Conservation (phyloP, 1,139 yeast genomes). For the Saccharomyces hybrid region DNA sequence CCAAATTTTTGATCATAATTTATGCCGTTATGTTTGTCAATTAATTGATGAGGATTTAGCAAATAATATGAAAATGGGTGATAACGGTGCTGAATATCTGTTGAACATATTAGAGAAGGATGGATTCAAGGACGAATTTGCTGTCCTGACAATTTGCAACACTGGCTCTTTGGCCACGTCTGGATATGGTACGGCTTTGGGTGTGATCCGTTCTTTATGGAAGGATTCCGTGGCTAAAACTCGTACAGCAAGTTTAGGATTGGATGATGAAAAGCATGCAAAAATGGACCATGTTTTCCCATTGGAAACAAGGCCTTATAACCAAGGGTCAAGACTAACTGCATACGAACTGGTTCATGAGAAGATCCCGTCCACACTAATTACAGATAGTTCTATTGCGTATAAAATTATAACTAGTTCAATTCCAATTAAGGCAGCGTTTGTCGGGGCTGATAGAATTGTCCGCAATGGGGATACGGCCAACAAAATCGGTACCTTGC, state of each 20-base stretch:
- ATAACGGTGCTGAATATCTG: slow-evolving; percentile 70
- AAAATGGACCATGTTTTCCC: slow-evolving; percentile 67
- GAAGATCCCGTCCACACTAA: slow-evolving; percentile 74
- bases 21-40: slow-evolving; percentile 47
- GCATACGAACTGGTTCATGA: slow-evolving; percentile 86
- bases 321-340: slow-evolving; percentile 91
- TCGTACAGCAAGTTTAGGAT: slow-evolving; percentile 21
- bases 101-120: slow-evolving; percentile 40
- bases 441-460: slow-evolving; percentile 98
- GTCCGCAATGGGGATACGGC: slow-evolving; percentile 93
- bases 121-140: slow-evolving; percentile 55
- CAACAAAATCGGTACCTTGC: slow-evolving; percentile 94
- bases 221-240: slow-evolving; percentile 33
- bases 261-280: slow-evolving; percentile 28
- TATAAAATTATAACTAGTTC: slow-evolving; percentile 46
- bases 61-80: slow-evolving; percentile 73
- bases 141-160: slow-evolving; percentile 79
- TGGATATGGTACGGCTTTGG: slow-evolving; percentile 95
- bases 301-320: slow-evolving; percentile 91
- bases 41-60: slow-evolving; percentile 69
- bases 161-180: slow-evolving; percentile 93
- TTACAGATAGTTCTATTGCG: slow-evolving; percentile 90
- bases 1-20: slow-evolving; percentile 33
- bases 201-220: slow-evolving; percentile 73
- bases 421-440: slow-evolving; percentile 68